Evolutionary conservation across 108 stramenopile genomes (phyloP).

Genomic region (Bacterosira constricta): DNA sequence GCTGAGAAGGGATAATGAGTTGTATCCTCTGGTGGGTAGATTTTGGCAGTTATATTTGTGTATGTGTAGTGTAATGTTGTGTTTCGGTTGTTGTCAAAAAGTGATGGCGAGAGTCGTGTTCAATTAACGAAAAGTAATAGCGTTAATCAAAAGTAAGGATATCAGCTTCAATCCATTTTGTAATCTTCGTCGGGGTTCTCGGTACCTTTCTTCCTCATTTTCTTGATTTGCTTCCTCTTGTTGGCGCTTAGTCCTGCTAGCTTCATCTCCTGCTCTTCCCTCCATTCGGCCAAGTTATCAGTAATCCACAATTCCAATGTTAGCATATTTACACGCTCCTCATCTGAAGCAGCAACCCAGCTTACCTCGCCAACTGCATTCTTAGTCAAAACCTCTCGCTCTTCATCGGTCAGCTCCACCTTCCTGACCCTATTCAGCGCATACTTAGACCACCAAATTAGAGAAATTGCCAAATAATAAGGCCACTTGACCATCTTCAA

Average conservation of each 20-base stretch:
- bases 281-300: conserved; percentile 75
- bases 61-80: too few relatives aligned
- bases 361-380: conserved; percentile 79
- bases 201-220: conserved; percentile 33
- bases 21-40: too few relatives aligned
- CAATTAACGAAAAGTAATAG: too few relatives aligned
- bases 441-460: conserved; percentile 70
- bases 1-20: too few relatives aligned
- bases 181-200: conserved; percentile 22
- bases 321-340: conserved; percentile 67
- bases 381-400: conserved; percentile 72
- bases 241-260: conserved; percentile 49
- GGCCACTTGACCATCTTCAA: conserved; percentile 68
- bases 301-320: conserved; percentile 78
- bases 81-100: too few relatives aligned
- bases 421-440: conserved; percentile 56
- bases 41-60: too few relatives aligned
- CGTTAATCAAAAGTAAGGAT: too few relatives aligned
- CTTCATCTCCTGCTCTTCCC: conserved; percentile 79
- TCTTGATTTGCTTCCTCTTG: conserved; percentile 62
- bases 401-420: conserved; percentile 69
- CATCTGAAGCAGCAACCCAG: conserved; percentile 74
- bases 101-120: too few relatives aligned
- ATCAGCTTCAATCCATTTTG: conserved; percentile 5
- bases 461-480: conserved; percentile 45